Evolutionary conservation across 2,329 filamentous ascomycete species (phyloP).

Genomic region (Orbilia oligospora): DNA sequence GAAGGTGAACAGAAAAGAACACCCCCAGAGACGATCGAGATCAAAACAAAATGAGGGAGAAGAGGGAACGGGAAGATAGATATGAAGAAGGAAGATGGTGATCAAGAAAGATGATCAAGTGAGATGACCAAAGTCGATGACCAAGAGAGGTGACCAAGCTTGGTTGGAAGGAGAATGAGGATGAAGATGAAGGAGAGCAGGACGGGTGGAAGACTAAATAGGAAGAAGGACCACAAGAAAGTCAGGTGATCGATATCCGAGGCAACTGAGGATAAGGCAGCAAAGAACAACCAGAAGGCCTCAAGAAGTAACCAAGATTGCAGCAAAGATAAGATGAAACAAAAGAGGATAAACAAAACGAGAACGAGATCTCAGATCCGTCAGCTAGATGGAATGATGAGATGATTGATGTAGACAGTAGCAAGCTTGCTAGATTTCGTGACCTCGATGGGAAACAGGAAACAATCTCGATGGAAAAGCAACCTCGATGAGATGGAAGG

Average conservation of each 20-base stretch:
- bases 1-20: not conserved
- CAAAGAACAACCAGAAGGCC: no score
- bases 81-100: no score
- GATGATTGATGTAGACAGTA: not conserved
- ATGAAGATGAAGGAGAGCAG: not conserved
- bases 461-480: no score
- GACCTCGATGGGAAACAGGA: no score
- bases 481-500: no score
- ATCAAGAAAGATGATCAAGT: not conserved
- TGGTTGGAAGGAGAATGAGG: not conserved
- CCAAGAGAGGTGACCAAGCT: not conserved
- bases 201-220: not conserved
- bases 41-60: not conserved
- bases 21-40: not conserved
- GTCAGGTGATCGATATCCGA: no score
- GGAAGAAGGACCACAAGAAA: not conserved
- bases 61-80: not conserved
- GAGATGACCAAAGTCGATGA: not conserved
- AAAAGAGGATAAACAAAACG: no score
- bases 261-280: no score
- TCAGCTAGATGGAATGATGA: not conserved
- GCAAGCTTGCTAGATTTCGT: no score
- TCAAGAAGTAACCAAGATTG: no score
- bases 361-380: no score
- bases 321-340: no score